These are phyloP conservation scores for Akanthomyces uredinophilus DNA, from an alignment of 2,329 filamentous ascomycete species.

Conservation along the genomic window DNA sequence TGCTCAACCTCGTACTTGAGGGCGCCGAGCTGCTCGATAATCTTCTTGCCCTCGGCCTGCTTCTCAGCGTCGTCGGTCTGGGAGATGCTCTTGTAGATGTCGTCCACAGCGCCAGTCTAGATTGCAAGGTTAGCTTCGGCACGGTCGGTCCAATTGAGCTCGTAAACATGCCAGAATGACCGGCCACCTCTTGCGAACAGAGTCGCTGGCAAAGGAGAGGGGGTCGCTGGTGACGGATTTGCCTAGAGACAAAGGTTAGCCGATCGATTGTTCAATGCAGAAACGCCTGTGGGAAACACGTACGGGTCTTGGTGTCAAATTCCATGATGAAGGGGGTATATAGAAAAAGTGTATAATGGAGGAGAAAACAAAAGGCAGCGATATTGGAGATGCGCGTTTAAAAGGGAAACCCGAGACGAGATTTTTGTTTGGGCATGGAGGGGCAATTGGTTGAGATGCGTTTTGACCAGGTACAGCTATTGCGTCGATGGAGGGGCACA, in stretches of 20 bases:
- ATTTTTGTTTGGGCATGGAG: slow-evolving; percentile 11
- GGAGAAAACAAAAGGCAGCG: background rate
- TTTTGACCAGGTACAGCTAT: background rate
- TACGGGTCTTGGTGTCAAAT: slow-evolving; percentile 68
- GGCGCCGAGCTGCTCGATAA: slow-evolving; percentile 70
- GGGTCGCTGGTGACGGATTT: slow-evolving; percentile 75
- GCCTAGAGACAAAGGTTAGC: slow-evolving; percentile 43
- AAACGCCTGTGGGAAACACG: slow-evolving; percentile 25
- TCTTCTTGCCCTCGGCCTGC: slow-evolving; percentile 75
- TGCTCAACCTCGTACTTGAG: slow-evolving; percentile 97
- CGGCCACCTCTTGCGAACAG: slow-evolving; percentile 85
- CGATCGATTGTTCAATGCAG: background rate
- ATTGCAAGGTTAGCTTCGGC: background rate
- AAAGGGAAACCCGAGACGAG: background rate
- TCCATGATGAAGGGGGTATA: slow-evolving; percentile 49
- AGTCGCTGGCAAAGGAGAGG: slow-evolving; percentile 80
- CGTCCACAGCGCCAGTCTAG: slow-evolving; percentile 88
- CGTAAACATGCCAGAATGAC: slow-evolving; percentile 66
- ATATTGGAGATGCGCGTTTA: slow-evolving; percentile 9
- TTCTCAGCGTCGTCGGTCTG: slow-evolving; percentile 57
- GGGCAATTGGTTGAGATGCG: slow-evolving; percentile 13
- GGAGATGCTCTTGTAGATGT: slow-evolving; percentile 73
- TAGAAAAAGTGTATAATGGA: background rate
- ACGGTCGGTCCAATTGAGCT: slow-evolving; percentile 22
- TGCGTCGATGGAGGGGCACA: slow-evolving; percentile 10